Evolutionary conservation across 31 red algal species (phyloP), one percentile per base, ranked within the genome.

Genomic region (Odonthalia washingtoniensis): DNA sequence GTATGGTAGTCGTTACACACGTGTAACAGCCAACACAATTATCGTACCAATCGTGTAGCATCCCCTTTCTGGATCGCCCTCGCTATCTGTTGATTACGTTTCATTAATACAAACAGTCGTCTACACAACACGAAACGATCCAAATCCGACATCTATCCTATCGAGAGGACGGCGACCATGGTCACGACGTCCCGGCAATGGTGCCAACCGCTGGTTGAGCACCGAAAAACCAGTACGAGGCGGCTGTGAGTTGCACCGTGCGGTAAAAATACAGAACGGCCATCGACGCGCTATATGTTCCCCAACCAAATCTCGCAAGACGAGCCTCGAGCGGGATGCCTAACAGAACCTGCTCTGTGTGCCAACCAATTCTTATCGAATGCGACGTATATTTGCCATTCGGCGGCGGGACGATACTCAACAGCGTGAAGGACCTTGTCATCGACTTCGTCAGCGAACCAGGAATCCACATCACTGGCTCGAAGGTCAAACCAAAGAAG

Each of bases 281-380:
- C 72, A 87, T 77, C 3, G 66, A 43, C 36, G 44, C 65, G 61
- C 84, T 69, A 32, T 32, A 9, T 21, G 24, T 30, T 34, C 70
- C 84, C 84, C 73, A 78, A 37, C 53, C 61, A 66, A 87, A 78
- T n/a, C 52, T 46, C 5, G 84, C 26, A 33, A 87, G 35, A 1
- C 73, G 72, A 26, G 67, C 84, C 1, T 75, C 72, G 1, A 77
- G 34, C 6, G 4, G 73, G 45, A 69, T 30, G 9, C 38, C 42
- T 5, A 87, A 32, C 2, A 87, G 52, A 1, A 78, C 86, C 42
- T 80, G 66, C 35, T 89, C 86, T 37, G 75, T 82, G 26, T 90
- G 79, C 2, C 68, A 30, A 0, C 87, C 87, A 28, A 83, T 82
- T 1, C 79, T 44, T 1, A 75, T 31, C 12, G 77, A 75, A 44